Evolutionary conservation across 2,329 filamentous ascomycete genomes (phyloP), one percentile per base, ranked within the genome.

Genomic region (Talaromyces albobiverticillius): DNA sequence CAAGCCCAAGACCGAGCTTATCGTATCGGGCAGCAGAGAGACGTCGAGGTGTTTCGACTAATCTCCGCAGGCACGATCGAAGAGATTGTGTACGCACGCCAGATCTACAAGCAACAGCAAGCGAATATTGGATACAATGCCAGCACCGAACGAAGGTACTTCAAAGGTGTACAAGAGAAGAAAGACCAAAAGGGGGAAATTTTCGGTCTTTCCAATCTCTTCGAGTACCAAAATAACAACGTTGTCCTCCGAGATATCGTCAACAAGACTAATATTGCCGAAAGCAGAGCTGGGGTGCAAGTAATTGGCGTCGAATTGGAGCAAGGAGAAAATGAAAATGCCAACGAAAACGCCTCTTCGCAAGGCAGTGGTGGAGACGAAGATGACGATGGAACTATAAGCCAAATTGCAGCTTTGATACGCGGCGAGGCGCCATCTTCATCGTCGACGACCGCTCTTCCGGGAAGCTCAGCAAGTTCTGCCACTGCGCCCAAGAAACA

Each of bases 41-140:
- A 97, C 65, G 94, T 99, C 0, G 94, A 99, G 67, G 93, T 97
- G 1, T 97, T 96, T 68, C 86, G 94, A 3, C 82, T 99, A 1
- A 85, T 99, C 16, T 93, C 89, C 2, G 85, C 89, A 1, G 94
- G 94, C 0, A 97, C 94, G 0, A 90, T 99, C 14, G 94, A 99
- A 67, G 94, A 99, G 70, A 94, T 96, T 51, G 90, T 97, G 7
- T 99, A 99, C 64, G 94, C 93, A 0, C 83, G 94, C 6, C 94
- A 99, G 65, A 94, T 99, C 36, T 99, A 99, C 79, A 99, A 99
- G 71, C 94, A 99, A 67, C 94, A 99, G 65, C 94, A 97, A 73
- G 93, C 94, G 23, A 97, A 96, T 65, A 97, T 99, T 55, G 94
- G 90, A 1, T 97, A 99, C 71, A 95, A 87, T 31, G 94, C 94